Evolutionary conservation across 140 eudicot genomes (phyloP).

Genomic region (Bidens hawaiensis): DNA sequence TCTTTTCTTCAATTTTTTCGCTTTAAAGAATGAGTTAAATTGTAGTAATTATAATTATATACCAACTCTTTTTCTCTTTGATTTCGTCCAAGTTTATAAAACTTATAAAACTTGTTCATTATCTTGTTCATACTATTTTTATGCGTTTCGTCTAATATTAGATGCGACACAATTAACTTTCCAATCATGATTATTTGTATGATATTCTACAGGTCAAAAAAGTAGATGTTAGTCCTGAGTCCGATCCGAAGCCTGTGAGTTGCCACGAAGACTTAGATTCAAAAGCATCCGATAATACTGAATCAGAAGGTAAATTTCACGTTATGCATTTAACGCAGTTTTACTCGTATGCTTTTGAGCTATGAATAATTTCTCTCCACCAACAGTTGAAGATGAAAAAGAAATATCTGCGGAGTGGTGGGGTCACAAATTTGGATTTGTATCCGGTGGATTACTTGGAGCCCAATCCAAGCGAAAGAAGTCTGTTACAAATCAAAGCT

Average conservation of each 20-base stretch:
- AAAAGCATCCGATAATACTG: conserved; percentile 33
- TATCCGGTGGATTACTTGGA: conserved; percentile 86
- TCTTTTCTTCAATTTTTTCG: background rate
- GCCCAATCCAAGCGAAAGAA: conserved; percentile 65
- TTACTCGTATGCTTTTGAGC: background rate
- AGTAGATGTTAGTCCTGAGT: conserved; percentile 36
- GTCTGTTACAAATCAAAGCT: conserved; percentile 17
- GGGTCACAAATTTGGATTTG: conserved; percentile 84
- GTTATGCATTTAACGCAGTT: background rate
- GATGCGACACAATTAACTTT: too few species aligned
- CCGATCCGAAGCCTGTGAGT: conserved; percentile 10
- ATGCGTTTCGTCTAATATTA: too few species aligned
- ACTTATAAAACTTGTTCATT: too few species aligned
- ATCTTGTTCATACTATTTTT: too few species aligned
- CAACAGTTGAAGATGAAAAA: conserved; percentile 34
- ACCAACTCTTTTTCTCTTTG: too few species aligned
- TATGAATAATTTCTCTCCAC: background rate
- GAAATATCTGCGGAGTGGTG: conserved; percentile 75
- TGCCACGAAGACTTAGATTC: conserved; percentile 26
- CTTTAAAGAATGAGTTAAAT: too few species aligned
- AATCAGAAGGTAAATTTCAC: conserved; percentile 54
- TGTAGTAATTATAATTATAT: too few species aligned
- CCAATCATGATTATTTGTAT: conserved; percentile 17
- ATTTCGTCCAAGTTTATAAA: too few species aligned
- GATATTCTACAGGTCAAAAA: conserved; percentile 52